Conservation (phyloP, 2,329 filamentous ascomycete species). For the Elsinoe perseae region DNA sequence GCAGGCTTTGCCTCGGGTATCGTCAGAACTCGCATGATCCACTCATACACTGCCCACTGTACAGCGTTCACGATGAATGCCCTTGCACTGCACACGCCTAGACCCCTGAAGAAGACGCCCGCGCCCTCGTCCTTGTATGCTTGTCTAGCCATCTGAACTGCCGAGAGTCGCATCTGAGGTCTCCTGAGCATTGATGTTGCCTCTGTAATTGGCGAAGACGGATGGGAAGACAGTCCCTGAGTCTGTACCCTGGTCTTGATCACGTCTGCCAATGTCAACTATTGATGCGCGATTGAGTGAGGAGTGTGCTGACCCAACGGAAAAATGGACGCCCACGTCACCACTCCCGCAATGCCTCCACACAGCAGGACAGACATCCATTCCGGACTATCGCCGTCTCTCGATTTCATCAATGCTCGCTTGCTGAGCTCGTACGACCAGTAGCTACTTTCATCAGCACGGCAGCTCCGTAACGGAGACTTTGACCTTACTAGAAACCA, state of each 20-base stretch:
- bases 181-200: slow-evolving; percentile 6
- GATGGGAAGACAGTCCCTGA: slow-evolving; percentile 40
- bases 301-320: slow-evolving; percentile 48
- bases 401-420: slow-evolving; percentile 41
- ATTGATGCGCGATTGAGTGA: background rate
- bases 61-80: slow-evolving; percentile 91
- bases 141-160: slow-evolving; percentile 56
- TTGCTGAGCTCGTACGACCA: slow-evolving; percentile 80
- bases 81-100: slow-evolving; percentile 73
- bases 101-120: slow-evolving; percentile 70
- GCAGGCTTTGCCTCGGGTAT: slow-evolving; percentile 15
- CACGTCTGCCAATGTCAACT: slow-evolving; percentile 51
- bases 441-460: slow-evolving; percentile 47
- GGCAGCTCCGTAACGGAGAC: background rate
- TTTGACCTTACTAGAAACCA: slow-evolving; percentile 66
- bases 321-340: slow-evolving; percentile 85
- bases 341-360: slow-evolving; percentile 77
- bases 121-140: slow-evolving; percentile 65
- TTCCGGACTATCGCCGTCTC: slow-evolving; percentile 15
- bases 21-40: slow-evolving; percentile 19
- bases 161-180: slow-evolving; percentile 36
- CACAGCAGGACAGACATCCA: slow-evolving; percentile 53
- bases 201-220: background rate
- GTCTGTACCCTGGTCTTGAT: slow-evolving; percentile 89
- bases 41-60: slow-evolving; percentile 62